Conservation (phyloP, 164 flowering plant species). For the Echeveria elegans region DNA sequence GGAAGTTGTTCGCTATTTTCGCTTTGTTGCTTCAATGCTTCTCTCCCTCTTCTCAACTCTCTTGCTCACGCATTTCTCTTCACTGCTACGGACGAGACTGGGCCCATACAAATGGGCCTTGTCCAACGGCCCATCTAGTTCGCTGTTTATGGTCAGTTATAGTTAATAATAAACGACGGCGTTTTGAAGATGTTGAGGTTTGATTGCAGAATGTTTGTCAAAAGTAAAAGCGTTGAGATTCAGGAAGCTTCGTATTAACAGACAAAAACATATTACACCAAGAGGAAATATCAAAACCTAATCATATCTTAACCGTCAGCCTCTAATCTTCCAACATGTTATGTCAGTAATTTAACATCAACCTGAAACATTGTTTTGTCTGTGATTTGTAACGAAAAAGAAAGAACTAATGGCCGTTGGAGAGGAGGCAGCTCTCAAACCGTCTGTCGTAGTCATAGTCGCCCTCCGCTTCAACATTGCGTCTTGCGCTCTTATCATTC, state of each 20-base stretch:
- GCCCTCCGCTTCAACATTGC: neutral
- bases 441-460: neutral
- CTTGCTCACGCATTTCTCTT: neutral
- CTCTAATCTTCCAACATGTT: neutral
- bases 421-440: neutral
- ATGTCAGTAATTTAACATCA: neutral
- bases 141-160: no score
- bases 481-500: neutral
- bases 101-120: no score
- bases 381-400: no score
- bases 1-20: constrained; percentile 33
- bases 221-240: constrained; percentile 20
- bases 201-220: no score
- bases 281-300: neutral
- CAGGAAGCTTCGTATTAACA: neutral
- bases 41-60: neutral
- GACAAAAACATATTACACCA: neutral
- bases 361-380: no score
- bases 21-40: neutral
- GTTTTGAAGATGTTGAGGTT: no score
- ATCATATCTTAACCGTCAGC: neutral
- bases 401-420: neutral
- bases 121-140: no score
- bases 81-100: neutral
- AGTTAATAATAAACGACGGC: no score